Evolutionary conservation across 73 alveolate genomes (phyloP), one percentile per base, ranked within the genome.

Genomic region (Effrenium voratum): DNA sequence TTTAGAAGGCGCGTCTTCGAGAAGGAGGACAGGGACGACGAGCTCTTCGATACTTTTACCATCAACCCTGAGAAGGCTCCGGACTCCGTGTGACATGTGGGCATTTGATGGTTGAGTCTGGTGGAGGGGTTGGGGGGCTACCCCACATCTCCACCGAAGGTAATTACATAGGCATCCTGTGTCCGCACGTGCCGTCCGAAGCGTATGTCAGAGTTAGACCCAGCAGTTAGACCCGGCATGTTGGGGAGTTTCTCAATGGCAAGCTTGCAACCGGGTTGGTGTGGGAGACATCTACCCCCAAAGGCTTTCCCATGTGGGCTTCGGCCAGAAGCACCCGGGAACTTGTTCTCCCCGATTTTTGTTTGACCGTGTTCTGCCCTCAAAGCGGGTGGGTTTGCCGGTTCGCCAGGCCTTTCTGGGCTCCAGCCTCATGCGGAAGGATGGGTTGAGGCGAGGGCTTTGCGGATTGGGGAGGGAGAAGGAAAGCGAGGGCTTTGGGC

Each of bases 41-140:
- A 72, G 50, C 95, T 87, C 70, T 70, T 59, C 60, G 95, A 84
- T 15, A 72, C 95, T 47, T 87, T 87, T 84, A 87, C 95, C 43
- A 36, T 87, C 40, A 87, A 87, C 49, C 95, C 95, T 12, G 95
- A 87, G 95, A 87, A 87, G 95, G 95, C 75, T 36, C 79, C 45
- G 82, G 52, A 0, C 16, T 3, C 75, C 3, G 75, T 32, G 75
- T 38, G 34, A 24, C 66, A 63, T 5, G 77, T 8, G 10, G 26
- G 43, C 12, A 26, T 36, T 63, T 63, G n/a, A n/a, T n/a, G n/a
- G n/a, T n/a, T n/a, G n/a, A n/a, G n/a, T 5, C 75, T 60, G 3
- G 75, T 52, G 63, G 38, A 60, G 75, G 75, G 75, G 8, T 24
- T 24, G 22, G 45, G 38, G 34, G 30, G 34, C 32, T 13, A 6